Percentiles rank a stretch among this genome's conserved stretches.
Conservation (phyloP, 768 basidiomycete genomes). For the Lepiota subincarnata region DNA sequence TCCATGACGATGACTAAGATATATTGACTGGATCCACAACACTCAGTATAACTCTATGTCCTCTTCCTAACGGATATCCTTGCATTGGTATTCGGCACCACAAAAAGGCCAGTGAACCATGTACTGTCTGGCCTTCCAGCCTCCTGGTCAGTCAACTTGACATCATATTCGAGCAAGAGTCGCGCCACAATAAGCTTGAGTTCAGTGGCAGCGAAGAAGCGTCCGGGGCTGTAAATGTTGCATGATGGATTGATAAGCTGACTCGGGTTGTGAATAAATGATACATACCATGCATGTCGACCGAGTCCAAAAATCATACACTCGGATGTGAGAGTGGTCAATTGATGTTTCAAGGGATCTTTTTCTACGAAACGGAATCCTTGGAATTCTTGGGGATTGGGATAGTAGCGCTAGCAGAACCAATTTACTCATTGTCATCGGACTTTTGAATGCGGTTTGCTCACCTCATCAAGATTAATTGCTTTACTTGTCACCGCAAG, state of each 20-base stretch:
- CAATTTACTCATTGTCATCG: no score
- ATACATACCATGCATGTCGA: slow-evolving; percentile 25
- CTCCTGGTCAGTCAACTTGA: slow-evolving; percentile 24
- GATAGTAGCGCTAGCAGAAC: no score
- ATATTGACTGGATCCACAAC: no score
- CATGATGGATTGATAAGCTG: no score
- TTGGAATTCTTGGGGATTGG: no score
- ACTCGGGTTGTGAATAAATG: neutral
- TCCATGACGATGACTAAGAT: slow-evolving; percentile 9
- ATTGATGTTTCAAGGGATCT: slow-evolving; percentile 29
- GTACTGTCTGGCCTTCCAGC: neutral
- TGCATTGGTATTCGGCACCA: slow-evolving; percentile 2
- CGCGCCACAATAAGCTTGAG: slow-evolving; percentile 30
- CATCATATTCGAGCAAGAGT: slow-evolving; percentile 29
- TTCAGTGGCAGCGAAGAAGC: slow-evolving; percentile 32
- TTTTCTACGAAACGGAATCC: no score
- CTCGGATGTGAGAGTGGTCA: slow-evolving; percentile 23
- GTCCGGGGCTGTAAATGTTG: slow-evolving; percentile 16
- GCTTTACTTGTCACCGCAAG: slow-evolving; percentile 18
- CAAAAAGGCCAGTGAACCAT: neutral
- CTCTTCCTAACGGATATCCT: slow-evolving; percentile 6
- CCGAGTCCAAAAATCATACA: slow-evolving; percentile 37
- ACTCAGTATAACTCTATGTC: neutral
- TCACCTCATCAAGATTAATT: no score
- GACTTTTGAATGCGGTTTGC: no score